Evolutionary conservation across 306 rosid genomes (phyloP).

Genomic region (Malus sieversii): DNA sequence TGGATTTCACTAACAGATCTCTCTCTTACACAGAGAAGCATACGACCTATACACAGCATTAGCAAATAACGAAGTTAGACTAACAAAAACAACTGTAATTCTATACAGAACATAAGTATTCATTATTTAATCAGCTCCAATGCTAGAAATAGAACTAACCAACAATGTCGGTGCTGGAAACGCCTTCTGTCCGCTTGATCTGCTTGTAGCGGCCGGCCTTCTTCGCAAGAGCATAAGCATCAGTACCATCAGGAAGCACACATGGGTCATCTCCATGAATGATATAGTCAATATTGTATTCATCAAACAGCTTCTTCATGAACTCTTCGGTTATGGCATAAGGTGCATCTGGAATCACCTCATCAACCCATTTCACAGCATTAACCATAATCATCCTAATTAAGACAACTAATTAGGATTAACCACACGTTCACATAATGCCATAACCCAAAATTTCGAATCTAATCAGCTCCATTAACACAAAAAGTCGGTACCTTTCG

Average conservation of each 20-base stretch:
- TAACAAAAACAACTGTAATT: neutral
- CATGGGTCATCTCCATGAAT: slow-evolving; percentile 61
- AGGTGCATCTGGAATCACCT: slow-evolving; percentile 55
- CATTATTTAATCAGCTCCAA: neutral
- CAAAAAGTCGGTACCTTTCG: slow-evolving; percentile 32
- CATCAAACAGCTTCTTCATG: slow-evolving; percentile 55
- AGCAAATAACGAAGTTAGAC: slow-evolving; percentile 5
- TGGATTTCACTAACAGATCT: slow-evolving; percentile 50
- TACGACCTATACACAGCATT: slow-evolving; percentile 57
- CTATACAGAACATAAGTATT: neutral
- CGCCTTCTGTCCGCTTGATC: slow-evolving; percentile 61
- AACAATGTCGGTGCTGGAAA: slow-evolving; percentile 61
- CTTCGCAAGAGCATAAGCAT: slow-evolving; percentile 62
- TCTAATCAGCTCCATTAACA: neutral
- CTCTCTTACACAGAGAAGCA: slow-evolving; percentile 96
- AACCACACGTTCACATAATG: neutral
- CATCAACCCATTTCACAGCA: slow-evolving; percentile 61
- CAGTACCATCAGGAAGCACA: slow-evolving; percentile 57
- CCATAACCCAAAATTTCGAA: neutral
- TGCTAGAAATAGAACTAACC: slow-evolving; percentile 22
- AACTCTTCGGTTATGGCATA: slow-evolving; percentile 58
- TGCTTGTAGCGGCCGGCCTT: slow-evolving; percentile 63
- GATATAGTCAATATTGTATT: slow-evolving; percentile 45
- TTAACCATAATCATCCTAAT: slow-evolving; percentile 54
- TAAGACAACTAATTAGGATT: neutral